phyloP scores from a whole-genome alignment of 2,329 filamentous ascomycete species.

The Rhynchosporium secalis region DNA sequence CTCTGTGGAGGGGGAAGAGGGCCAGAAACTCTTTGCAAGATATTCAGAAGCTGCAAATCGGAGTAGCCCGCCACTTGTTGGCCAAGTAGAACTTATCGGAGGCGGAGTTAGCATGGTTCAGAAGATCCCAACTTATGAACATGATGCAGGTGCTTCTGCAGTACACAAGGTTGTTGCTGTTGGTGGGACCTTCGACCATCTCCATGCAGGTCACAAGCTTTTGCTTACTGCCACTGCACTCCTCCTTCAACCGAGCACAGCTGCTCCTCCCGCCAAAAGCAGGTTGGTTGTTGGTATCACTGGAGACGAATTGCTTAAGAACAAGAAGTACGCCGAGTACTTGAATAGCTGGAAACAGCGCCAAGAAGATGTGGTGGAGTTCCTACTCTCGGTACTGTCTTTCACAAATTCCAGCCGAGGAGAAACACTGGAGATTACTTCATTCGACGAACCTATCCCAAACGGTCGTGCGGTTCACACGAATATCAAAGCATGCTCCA shows the following conservation, averaged over 20 bases:
- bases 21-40: slow-evolving; percentile 55
- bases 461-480: slow-evolving; percentile 57
- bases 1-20: slow-evolving; percentile 63
- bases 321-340: slow-evolving; percentile 83
- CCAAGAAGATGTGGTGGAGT: slow-evolving; percentile 67
- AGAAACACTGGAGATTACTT: slow-evolving; percentile 39
- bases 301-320: slow-evolving; percentile 79
- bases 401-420: slow-evolving; percentile 42
- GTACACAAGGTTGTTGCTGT: slow-evolving; percentile 68
- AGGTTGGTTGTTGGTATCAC: slow-evolving; percentile 83
- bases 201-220: slow-evolving; percentile 95
- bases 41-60: slow-evolving; percentile 52
- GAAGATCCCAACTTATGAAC: slow-evolving; percentile 8
- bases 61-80: slow-evolving; percentile 49
- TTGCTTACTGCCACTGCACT: slow-evolving; percentile 85
- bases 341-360: slow-evolving; percentile 80
- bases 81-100: slow-evolving; percentile 53
- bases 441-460: slow-evolving; percentile 28
- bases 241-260: slow-evolving; percentile 55
- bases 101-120: slow-evolving; percentile 52
- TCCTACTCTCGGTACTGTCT: slow-evolving; percentile 65
- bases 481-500: slow-evolving; percentile 55
- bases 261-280: slow-evolving; percentile 45
- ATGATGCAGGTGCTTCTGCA: slow-evolving; percentile 23
- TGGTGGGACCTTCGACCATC: slow-evolving; percentile 93